Evolutionary conservation across 2,329 filamentous ascomycete species (phyloP), one percentile per base, ranked within the genome.

Genomic region (Albifimbria verrucaria): DNA sequence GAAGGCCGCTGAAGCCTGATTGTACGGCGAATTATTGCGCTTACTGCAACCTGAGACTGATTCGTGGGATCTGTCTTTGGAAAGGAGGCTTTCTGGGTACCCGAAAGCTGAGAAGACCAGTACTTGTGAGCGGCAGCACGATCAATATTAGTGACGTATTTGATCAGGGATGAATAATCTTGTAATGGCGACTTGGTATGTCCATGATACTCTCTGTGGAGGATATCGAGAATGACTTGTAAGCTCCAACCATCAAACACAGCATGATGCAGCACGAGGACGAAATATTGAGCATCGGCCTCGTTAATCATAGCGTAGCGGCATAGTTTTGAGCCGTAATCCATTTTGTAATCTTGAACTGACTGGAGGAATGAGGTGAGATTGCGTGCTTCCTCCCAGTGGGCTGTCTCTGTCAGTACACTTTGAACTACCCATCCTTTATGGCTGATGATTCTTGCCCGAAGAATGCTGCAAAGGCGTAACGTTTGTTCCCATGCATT

Each of bases 161-260:
- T 24, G 22, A 47, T 25, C 21, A 47, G 26, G 20, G 21, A n/a
- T 7, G 44, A 47, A 12, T 47, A 47, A 11, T 21, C 21, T n/a
- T 25, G 11, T 2, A 47, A 23, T n/a, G n/a, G 41, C 10, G 41
- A 17, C n/a, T 18, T 43, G n/a, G 22, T 43, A 43, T 43, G 41
- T 6, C 18, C 23, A 18, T 22, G 24, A 25, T 25, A 47, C 15
- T 4, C 20, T 23, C 44, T n/a, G 12, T 12, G 12, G 18, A 39
- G 32, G 5, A 39, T n/a, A 39, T 12, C 15, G 26, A 61, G 45
- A 4, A 65, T 55, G 1, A 61, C 46, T n/a, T 23, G 41, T 17
- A 63, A 47, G 2, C 62, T 60, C 59, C 62, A 65, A 12, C 65
- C 65, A 50, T 68, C 66, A 21, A 66, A 68, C 4, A 68, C 26